Base-by-base conservation (phyloP, 2,329 filamentous ascomycete species). In the Parafenestella ontariensis region DNA sequence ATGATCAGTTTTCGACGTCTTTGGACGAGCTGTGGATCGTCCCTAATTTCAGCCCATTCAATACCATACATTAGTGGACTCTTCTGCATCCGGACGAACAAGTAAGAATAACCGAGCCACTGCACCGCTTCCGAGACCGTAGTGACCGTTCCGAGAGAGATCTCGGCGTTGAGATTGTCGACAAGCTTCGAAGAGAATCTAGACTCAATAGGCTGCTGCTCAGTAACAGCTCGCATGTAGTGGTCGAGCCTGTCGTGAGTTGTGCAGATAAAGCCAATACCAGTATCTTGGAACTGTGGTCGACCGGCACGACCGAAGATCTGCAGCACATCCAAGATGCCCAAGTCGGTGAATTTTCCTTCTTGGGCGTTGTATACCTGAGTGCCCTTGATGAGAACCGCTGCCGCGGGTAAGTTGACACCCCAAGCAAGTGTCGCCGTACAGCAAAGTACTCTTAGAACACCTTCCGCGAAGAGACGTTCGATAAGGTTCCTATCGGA, bases 291-390 rank as follows among this genome's bases (percentile, higher is more conserved):
- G 65, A 97, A 99, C 72, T 99, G 95, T 36, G 96, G 95, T 74
- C 95, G 90, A 81, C 95, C 95, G 55, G 95, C 96, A 83, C 95
- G 93, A 81, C 95, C 95, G 71, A 99, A 99, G 55, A 99, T 99
- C 73, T 99, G 95, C 50, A 99, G 82, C 15, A 99, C 95, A 73
- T 99, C 95, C 2, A 99, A 83, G 62, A 99, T 99, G 3, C 95
- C 94, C 5, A 99, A 83, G 70, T 99, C 95, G 18, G 97, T 89
- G 65, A 97, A 98, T 76, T 96, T 96, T 76, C 95, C 95, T 47
- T 96, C 94, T 73, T 97, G 91, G 0, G 95, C 89, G 73, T 93
- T 98, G 78, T 99, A 99, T 0, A 99, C 86, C 71, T 98, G 94
- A 0, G 95, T 99, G 15, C 95, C 95, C 75, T 99, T 99, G 83